A percentile compares a stretch with the other conserved stretches of the same genome.
Conservation (phyloP, 1,284 basidiomycete genomes). For the Marasmius fiardii region DNA sequence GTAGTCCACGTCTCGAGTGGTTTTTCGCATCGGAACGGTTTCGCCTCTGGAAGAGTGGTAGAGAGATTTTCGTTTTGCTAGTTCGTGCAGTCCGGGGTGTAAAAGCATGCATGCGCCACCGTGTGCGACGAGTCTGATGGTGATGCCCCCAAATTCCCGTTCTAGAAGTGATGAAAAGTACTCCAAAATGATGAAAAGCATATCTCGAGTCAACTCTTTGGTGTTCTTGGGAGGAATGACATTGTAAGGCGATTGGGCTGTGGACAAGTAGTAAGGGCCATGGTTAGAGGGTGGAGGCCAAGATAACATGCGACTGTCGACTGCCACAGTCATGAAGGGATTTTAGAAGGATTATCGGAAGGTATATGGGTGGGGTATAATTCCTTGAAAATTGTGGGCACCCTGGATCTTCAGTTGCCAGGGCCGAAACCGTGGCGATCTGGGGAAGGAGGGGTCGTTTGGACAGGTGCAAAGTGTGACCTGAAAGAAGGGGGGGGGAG, state of each 20-base stretch:
- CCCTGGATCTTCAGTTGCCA: too few relatives aligned
- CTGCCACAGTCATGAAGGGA: background rate
- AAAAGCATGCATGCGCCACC: slow-evolving; percentile 70
- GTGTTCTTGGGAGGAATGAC: slow-evolving; percentile 16
- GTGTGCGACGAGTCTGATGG: slow-evolving; percentile 58
- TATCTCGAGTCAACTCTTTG: slow-evolving; percentile 21
- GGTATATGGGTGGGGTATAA: background rate
- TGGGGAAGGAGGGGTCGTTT: background rate
- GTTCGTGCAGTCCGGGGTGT: slow-evolving; percentile 41
- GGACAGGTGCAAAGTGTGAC: background rate
- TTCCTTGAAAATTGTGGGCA: too few relatives aligned
- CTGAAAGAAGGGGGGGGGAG: background rate
- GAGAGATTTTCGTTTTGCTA: slow-evolving; percentile 28
- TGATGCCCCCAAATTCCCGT: slow-evolving; percentile 36
- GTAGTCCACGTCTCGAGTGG: slow-evolving; percentile 64
- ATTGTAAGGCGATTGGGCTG: slow-evolving; percentile 7
- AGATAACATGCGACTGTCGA: background rate
- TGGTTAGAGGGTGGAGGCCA: background rate
- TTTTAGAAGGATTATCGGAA: background rate
- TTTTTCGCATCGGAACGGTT: slow-evolving; percentile 32
- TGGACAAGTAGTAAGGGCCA: background rate
- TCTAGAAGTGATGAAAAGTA: slow-evolving; percentile 47
- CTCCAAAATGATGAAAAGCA: slow-evolving; percentile 42
- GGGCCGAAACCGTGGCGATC: too few relatives aligned
- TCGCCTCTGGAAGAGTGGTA: slow-evolving; percentile 7